phyloP scores from a whole-genome alignment of 2,329 filamentous ascomycete genomes.

The Knoxdaviesia proteae region DNA sequence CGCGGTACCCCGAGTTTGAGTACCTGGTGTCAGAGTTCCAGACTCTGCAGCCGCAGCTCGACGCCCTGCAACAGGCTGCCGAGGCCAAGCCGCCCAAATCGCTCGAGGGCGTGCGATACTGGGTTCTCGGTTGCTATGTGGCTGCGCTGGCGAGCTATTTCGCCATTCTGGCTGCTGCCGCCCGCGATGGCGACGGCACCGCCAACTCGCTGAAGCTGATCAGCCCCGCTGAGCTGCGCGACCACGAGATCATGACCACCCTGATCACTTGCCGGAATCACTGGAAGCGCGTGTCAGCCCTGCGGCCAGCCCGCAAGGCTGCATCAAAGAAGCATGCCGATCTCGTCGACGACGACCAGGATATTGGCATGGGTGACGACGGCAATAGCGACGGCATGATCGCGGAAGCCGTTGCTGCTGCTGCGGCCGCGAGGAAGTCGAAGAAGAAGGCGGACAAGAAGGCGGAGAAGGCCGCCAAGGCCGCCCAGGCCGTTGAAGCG shows the following conservation, averaged over 20 bases:
- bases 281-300: slow-evolving; percentile 53
- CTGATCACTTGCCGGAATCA: slow-evolving; percentile 60
- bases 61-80: slow-evolving; percentile 34
- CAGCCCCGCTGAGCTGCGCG: slow-evolving; percentile 58
- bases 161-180: slow-evolving; percentile 68
- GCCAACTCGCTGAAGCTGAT: slow-evolving; percentile 30
- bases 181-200: slow-evolving; percentile 31
- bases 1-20: slow-evolving; percentile 82
- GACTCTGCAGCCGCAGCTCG: slow-evolving; percentile 45
- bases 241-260: slow-evolving; percentile 79
- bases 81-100: slow-evolving; percentile 28
- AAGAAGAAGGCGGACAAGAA: slow-evolving; percentile 16
- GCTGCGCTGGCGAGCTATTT: slow-evolving; percentile 86
- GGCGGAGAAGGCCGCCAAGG: slow-evolving; percentile 22
- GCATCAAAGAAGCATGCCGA: slow-evolving; percentile 5
- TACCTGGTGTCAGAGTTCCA: slow-evolving; percentile 63
- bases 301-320: slow-evolving; percentile 26
- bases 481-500: slow-evolving; percentile 44
- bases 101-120: slow-evolving; percentile 50
- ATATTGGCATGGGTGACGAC: slow-evolving; percentile 11
- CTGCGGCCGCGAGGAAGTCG: slow-evolving; percentile 10
- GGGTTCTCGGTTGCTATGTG: slow-evolving; percentile 68
- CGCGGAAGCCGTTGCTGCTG: slow-evolving; percentile 7
- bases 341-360: slow-evolving; percentile 13
- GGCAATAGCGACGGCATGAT: slow-evolving; percentile 9